Evolutionary conservation across 2,329 filamentous ascomycete genomes (phyloP).

Genomic region (Phialemonium atrogriseum): DNA sequence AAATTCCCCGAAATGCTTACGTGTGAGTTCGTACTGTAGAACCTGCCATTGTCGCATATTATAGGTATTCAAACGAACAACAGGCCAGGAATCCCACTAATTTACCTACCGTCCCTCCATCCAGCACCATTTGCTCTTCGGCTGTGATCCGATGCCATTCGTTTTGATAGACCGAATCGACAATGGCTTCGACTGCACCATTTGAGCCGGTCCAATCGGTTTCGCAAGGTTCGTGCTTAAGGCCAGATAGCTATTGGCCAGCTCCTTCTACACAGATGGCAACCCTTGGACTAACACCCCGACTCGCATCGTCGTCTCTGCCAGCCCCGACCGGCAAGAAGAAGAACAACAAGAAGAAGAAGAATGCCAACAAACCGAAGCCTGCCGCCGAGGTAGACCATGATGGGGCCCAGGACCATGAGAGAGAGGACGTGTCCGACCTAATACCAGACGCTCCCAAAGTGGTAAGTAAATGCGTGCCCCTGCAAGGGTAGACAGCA

Average conservation of each 20-base stretch:
- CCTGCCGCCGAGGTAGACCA: constrained; percentile 10
- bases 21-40: no score
- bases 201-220: constrained; percentile 2
- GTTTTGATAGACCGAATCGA: background rate
- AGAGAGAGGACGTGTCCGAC: constrained; percentile 15
- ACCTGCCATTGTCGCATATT: no score
- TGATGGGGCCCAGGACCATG: constrained; percentile 14
- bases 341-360: constrained; percentile 53
- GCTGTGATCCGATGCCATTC: constrained; percentile 4
- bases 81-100: no score
- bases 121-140: background rate
- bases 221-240: constrained; percentile 8
- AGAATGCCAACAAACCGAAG: constrained; percentile 25
- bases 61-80: no score
- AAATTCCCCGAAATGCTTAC: no score
- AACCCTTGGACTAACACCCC: constrained; percentile 13
- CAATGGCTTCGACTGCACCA: constrained; percentile 2
- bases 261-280: no score
- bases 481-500: constrained; percentile 2
- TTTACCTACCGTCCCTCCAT: no score
- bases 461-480: no score
- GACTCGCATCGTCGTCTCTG: no score
- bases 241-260: no score
- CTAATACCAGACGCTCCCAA: constrained; percentile 3
- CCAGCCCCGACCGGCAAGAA: constrained; percentile 43